Conservation (phyloP, 805 yeast genomes). For the Scheffersomyces coipomensis region DNA sequence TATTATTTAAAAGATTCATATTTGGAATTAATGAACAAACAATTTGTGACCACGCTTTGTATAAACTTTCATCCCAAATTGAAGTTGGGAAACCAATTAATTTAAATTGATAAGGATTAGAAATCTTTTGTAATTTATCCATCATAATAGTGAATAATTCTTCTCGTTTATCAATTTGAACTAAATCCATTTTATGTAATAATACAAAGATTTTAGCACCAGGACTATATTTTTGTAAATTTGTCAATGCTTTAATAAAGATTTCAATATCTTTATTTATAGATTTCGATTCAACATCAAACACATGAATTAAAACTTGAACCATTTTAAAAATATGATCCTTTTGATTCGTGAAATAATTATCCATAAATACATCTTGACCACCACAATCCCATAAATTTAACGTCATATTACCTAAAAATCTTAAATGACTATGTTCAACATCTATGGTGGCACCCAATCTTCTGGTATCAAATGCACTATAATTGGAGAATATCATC, state of each 20-base stretch:
- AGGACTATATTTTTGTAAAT: conserved; percentile 81
- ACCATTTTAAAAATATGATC: conserved; percentile 95
- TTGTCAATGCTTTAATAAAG: conserved; percentile 78
- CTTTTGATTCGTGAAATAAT: conserved; percentile 81
- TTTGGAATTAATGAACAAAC: conserved; percentile 95
- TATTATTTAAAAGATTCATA: conserved; percentile 74
- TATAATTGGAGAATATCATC: conserved; percentile 90
- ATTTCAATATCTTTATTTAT: conserved; percentile 92
- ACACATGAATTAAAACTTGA: conserved; percentile 92
- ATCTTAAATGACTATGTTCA: conserved; percentile 93
- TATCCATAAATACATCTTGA: conserved; percentile 95
- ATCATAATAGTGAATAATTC: conserved; percentile 83
- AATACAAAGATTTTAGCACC: conserved; percentile 88
- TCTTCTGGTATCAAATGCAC: conserved; percentile 94
- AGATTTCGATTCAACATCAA: conserved; percentile 91
- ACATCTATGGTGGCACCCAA: conserved; percentile 97
- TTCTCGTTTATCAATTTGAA: conserved; percentile 79
- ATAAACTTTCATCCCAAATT: conserved; percentile 94
- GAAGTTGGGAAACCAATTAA: conserved; percentile 90
- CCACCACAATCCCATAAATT: conserved; percentile 99
- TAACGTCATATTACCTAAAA: conserved; percentile 91
- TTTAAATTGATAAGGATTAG: conserved; percentile 62
- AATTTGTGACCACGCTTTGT: conserved; percentile 96
- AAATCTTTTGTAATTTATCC: conserved; percentile 72
- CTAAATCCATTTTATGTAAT: conserved; percentile 94